A percentile compares a stretch with the other conserved stretches of the same genome.
phyloP scores from a whole-genome alignment of 2,329 filamentous ascomycete genomes.

The Exophiala oligosperma region DNA sequence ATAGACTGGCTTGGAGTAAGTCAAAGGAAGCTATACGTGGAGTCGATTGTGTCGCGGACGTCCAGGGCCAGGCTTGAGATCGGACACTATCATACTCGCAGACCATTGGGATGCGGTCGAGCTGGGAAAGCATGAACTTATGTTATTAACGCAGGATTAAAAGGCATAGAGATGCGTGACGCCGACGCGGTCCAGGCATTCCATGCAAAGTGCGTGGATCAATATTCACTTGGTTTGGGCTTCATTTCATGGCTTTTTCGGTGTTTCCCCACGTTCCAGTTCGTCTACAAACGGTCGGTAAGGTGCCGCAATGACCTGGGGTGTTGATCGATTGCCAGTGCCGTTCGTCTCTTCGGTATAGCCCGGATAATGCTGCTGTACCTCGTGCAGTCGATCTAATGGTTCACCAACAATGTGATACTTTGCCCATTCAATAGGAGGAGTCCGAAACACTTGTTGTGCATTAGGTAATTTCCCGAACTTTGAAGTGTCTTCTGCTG shows the following conservation, averaged over 20 bases:
- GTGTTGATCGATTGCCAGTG: slow-evolving; percentile 37
- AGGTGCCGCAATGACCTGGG: slow-evolving; percentile 57
- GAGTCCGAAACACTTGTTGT: slow-evolving; percentile 81
- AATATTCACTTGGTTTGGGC: neutral
- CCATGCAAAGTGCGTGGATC: neutral
- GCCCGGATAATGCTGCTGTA: slow-evolving; percentile 68
- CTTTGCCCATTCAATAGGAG: slow-evolving; percentile 91
- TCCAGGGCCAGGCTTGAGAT: neutral
- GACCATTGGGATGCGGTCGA: neutral
- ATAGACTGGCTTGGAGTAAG: neutral
- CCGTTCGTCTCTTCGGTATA: slow-evolving; percentile 34
- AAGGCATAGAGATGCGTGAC: neutral
- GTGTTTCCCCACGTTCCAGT: slow-evolving; percentile 33
- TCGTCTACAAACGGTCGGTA: slow-evolving; percentile 61
- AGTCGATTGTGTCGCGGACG: neutral
- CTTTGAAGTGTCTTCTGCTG: slow-evolving; percentile 34
- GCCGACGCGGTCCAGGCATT: neutral
- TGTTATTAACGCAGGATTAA: neutral
- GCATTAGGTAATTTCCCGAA: slow-evolving; percentile 71
- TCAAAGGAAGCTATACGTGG: neutral
- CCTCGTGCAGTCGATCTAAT: slow-evolving; percentile 79
- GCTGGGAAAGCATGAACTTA: neutral
- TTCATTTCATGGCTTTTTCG: slow-evolving; percentile 1
- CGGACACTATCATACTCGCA: neutral
- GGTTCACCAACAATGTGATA: slow-evolving; percentile 87